Base-by-base conservation (phyloP, 2,329 filamentous ascomycete genomes). In the Colletotrichum chlorophyti region DNA sequence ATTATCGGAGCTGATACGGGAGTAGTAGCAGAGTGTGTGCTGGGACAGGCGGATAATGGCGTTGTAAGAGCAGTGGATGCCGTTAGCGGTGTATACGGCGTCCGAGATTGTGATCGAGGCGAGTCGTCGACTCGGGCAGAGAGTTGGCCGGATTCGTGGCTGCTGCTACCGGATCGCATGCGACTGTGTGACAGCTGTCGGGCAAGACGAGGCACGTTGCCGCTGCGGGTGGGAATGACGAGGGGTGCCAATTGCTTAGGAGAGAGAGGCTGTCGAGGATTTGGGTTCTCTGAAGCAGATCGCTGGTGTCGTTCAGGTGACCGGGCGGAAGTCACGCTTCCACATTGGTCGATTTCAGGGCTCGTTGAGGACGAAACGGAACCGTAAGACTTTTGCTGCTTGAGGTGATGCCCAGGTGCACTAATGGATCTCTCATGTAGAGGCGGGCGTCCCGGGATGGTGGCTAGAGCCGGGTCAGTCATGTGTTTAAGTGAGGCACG, bases 381-480 rank as follows among this genome's bases (percentile, higher is more conserved):
- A 52, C 77, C 74, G 21, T 68, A 72, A 24, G 78, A 70, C 34
- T 75, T 70, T 53, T 80, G 74, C 45, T 79, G 76, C 63, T 77
- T 78, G 74, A 78, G 78, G 49, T 74, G 78, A 61, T 77, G 74
- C 8, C 80, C 80, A 2, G 86, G 84, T n/a, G 84, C 83, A 68
- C 84, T 88, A 55, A 80, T 82, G 32, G 86, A 88, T 54, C 86
- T 80, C 72, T 89, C 86, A 64, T 89, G 85, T 23, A 88, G 71
- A 29, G 86, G 79, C 53, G 85, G 86, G 6, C 85, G 81, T 35
- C 86, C 86, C 29, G 87, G 87, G 64, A 90, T 88, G 24, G 87
- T 89, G 62, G 87, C 86, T 89, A 63, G 3, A 40, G 34, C n/a
- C 14, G 4, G 24, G 26, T 60, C 47, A 68, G 27, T 24, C 24